Base-by-base conservation (phyloP, 1,284 basidiomycete species). In the Phaffia rhodozyma region DNA sequence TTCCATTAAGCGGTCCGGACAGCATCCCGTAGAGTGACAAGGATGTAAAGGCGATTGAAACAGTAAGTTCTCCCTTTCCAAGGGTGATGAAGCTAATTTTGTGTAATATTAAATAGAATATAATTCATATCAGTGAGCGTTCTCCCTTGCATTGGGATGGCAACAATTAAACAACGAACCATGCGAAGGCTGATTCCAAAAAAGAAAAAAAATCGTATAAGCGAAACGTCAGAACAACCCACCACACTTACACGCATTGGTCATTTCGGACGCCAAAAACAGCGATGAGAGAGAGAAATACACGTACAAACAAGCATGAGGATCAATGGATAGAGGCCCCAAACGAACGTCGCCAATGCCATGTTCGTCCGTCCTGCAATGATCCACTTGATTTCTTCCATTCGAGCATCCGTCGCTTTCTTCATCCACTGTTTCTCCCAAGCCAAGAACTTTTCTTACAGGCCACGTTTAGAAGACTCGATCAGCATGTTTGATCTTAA, bases 361-460 rank as follows among this genome's bases (percentile, higher is more conserved):
- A 82, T 82, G 73, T 90, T 93, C 75, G 90, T 93, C 62, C 87
- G 75, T 67, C 84, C 84, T 73, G 71, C 71, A 38, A 73, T 70
- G 77, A 91, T 89, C 74, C 84, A 89, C 70, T 84, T 84, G n/a
- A 93, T 78, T 73, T 93, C 90, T 68, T 83, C 84, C 59, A 82
- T 83, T 34, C 90, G 82, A 66, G 92, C 79, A 60, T 82, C 83
- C 62, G 87, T 74, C 9, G 93, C 84, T 7, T 82, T 80, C 43
- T 80, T 78, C 75, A 93, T 89, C 70, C 93, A 94, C 70, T 84
- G 88, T 27, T 87, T 83, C 75, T 96, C 92, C 91, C 91, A 93
- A 13, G 89, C 89, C 88, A 92, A 92, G 75, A 93, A 92, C 67
- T 77, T 29, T 25, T 5, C 2, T 43, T 43, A 2, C 38, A 11